Base-by-base conservation (phyloP, 2,329 filamentous ascomycete species). In the Cladosporium halotolerans region DNA sequence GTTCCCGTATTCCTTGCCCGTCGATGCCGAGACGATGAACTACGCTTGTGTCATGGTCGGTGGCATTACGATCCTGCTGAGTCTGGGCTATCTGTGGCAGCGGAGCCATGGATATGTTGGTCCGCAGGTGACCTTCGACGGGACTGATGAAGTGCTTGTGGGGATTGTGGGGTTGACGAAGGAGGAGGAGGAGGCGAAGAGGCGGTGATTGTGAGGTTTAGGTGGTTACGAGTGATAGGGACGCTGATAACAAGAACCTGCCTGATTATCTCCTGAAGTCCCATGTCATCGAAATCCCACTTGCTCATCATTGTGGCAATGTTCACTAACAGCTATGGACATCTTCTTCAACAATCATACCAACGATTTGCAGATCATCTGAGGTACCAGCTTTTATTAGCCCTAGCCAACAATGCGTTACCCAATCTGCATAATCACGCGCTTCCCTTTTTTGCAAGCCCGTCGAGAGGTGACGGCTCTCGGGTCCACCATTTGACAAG, bases 11-110 rank as follows among this genome's bases (percentile, higher is more conserved):
- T 63, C 68, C 1, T 58, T 78, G 46, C 77, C 78, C 10, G 74
- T 76, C 5, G 60, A 69, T 39, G 73, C 73, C 2, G 62, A 65
- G 32, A 71, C 66, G 3, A 81, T 81, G 79, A 81, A 81, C 59
- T 81, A 80, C 61, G 71, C 73, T 10, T 76, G 70, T 58, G 60
- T 80, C 42, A 76, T 81, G 58, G 76, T 74, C 1, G 77, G 76
- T 10, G 78, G 76, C 1, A 65, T 79, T 56, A 77, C 76, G 0
- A 67, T 79, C 9, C 71, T 81, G 38, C 69, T 80, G 1, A 69
- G 66, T 1, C 57, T 70, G 1, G 79, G 76, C 75, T 79, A 69
- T 57, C 41, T 67, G 3, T 70, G 63, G 58, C 72, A 72, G 51
- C 59, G 66, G 34, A 64, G 59, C 9, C 61, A 63, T 46, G 72